phyloP scores from a whole-genome alignment of 2,329 filamentous ascomycete species.

The Boeremia lycopersici region DNA sequence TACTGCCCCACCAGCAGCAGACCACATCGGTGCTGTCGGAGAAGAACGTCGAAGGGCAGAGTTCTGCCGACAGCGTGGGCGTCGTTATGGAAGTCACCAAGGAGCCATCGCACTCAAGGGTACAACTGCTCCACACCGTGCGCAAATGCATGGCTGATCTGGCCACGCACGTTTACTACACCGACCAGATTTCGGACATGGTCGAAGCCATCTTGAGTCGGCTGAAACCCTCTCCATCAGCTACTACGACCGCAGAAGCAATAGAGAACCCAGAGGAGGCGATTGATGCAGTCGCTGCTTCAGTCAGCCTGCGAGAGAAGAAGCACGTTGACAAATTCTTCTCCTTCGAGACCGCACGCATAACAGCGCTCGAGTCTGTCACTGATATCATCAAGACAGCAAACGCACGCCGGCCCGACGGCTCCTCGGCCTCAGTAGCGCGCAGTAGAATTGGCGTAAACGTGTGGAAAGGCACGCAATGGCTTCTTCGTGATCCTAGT shows the following conservation, averaged over 20 bases:
- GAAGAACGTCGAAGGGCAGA: conserved; percentile 25
- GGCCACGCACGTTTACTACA: conserved; percentile 95
- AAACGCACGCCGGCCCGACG: conserved; percentile 59
- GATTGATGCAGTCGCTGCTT: conserved; percentile 56
- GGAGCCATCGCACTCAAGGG: conserved; percentile 60
- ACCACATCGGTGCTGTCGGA: conserved; percentile 33
- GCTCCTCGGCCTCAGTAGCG: conserved; percentile 61
- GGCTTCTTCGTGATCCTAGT: conserved; percentile 82
- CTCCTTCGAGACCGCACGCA: conserved; percentile 65
- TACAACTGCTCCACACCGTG: conserved; percentile 71
- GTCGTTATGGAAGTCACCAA: conserved; percentile 50
- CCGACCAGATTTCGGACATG: conserved; percentile 96
- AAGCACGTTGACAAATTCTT: conserved; percentile 63
- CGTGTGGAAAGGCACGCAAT: conserved; percentile 96
- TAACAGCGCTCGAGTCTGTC: conserved; percentile 75
- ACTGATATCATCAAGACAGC: conserved; percentile 83
- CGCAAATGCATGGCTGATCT: conserved; percentile 87
- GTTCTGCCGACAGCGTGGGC: conserved; percentile 26
- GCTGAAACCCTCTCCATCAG: conserved; percentile 68
- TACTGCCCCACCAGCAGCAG: conserved; percentile 48
- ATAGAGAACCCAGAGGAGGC: conserved; percentile 58
- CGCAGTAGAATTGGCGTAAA: conserved; percentile 77
- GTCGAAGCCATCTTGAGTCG: conserved; percentile 78
- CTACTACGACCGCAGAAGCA: conserved; percentile 54
- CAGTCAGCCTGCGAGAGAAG: conserved; percentile 59